phyloP scores from a whole-genome alignment of 768 basidiomycete genomes.

The Phaeotremella fagi region DNA sequence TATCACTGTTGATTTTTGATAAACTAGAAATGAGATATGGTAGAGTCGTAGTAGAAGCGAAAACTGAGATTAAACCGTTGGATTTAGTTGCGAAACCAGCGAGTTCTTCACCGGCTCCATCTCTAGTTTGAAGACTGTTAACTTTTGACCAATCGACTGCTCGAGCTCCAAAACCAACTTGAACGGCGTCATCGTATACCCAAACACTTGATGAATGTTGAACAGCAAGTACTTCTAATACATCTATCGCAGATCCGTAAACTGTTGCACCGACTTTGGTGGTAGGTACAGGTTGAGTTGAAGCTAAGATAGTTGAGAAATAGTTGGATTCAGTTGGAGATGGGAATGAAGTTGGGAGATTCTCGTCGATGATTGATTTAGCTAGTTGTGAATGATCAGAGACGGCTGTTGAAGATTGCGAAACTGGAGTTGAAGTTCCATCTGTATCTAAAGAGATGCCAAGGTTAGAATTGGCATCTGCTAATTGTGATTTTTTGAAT shows the following conservation, averaged over 20 bases:
- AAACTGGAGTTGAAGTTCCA: constrained; percentile 36
- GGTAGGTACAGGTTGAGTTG: constrained; percentile 20
- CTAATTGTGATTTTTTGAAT: constrained; percentile 23
- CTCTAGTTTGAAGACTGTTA: constrained; percentile 30
- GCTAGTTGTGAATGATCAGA: constrained; percentile 16
- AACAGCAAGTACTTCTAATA: constrained; percentile 37
- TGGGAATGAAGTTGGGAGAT: constrained; percentile 10
- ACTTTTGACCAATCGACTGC: constrained; percentile 16
- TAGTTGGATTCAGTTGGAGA: constrained; percentile 22
- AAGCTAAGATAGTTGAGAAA: constrained; percentile 27
- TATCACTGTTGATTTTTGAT: constrained; percentile 62
- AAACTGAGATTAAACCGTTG: constrained; percentile 44
- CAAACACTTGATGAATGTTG: constrained; percentile 32
- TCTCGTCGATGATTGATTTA: constrained; percentile 20
- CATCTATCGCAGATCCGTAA: constrained; percentile 35
- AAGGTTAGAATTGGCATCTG: constrained; percentile 22
- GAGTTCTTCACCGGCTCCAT: constrained; percentile 39
- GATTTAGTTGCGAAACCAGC: constrained; percentile 57
- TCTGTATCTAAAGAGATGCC: constrained; percentile 30
- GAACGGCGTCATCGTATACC: constrained; percentile 45
- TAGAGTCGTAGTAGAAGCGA: constrained; percentile 75
- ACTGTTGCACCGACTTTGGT: constrained; percentile 35
- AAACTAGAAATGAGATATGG: constrained; percentile 77
- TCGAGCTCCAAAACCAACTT: constrained; percentile 41
- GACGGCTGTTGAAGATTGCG: constrained; percentile 40